A percentile compares a stretch with the other conserved stretches of the same genome.
These are phyloP conservation scores for Puccinia horiana DNA, from an alignment of 1,284 basidiomycete species.

Conservation along the genomic window DNA sequence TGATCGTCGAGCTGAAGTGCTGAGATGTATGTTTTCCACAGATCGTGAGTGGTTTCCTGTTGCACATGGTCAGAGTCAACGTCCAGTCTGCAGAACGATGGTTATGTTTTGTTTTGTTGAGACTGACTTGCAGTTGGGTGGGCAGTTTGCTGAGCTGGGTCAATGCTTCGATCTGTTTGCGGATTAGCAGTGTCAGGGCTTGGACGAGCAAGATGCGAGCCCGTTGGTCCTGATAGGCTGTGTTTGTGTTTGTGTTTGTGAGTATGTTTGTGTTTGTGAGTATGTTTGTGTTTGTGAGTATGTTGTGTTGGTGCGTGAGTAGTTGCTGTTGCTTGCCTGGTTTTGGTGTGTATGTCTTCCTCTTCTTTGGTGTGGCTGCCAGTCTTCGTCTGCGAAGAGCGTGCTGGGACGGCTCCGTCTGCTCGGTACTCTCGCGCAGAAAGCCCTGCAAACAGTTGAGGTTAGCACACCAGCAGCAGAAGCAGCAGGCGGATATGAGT, in stretches of 20 bases:
- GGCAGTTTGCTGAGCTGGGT: constrained; percentile 16
- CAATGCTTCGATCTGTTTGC: constrained; percentile 41
- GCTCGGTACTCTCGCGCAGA: constrained; percentile 30
- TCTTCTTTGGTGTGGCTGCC: neutral
- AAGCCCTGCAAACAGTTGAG: constrained; percentile 2
- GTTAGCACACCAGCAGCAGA: neutral
- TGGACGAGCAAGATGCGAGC: constrained; percentile 31
- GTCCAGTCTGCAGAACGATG: no score
- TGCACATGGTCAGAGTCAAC: neutral
- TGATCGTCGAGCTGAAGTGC: constrained; percentile 7
- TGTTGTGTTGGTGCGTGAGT: no score
- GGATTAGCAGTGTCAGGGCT: constrained; percentile 34
- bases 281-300: neutral
- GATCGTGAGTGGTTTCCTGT: constrained; percentile 12
- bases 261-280: neutral
- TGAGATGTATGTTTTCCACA: constrained; percentile 31
- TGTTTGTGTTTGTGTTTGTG: neutral
- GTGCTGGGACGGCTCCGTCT: constrained; percentile 22
- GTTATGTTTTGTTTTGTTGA: no score
- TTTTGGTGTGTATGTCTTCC: constrained; percentile 30
- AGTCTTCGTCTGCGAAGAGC: constrained; percentile 25
- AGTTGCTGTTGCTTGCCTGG: no score
- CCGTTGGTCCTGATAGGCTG: constrained; percentile 42
- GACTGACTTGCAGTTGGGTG: constrained; percentile 31
- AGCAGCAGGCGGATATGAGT: neutral